These are phyloP conservation scores for Phytophthora tentaculata DNA, from an alignment of 352 stramenopile species.

Conservation along the genomic window DNA sequence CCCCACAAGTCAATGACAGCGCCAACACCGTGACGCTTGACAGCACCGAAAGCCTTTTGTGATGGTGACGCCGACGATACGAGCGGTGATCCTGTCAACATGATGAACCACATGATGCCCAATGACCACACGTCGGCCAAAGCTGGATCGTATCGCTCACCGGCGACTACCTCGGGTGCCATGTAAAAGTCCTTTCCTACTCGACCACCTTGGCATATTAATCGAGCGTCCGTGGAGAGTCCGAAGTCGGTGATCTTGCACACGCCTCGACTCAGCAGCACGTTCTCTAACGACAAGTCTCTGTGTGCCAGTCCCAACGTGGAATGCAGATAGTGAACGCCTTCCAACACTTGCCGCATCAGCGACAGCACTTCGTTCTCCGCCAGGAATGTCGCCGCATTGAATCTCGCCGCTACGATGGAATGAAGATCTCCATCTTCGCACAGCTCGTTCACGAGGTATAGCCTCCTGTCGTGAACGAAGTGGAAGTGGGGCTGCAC, in stretches of 20 bases:
- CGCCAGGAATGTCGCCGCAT: conserved; percentile 15
- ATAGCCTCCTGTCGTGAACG: conserved; percentile 21
- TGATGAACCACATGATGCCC: conserved; percentile 69
- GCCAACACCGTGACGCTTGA: conserved; percentile 28
- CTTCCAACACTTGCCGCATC: conserved; percentile 46
- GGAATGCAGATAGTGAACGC: conserved; percentile 52
- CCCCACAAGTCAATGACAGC: conserved; percentile 46
- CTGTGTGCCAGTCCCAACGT: conserved; percentile 47
- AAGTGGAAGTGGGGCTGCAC: conserved; percentile 39
- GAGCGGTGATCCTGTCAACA: conserved; percentile 65
- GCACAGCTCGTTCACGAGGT: conserved; percentile 65
- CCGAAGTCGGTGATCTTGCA: conserved; percentile 73
- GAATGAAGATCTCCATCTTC: conserved; percentile 52
- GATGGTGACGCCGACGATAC: conserved; percentile 39
- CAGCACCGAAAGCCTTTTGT: conserved; percentile 36
- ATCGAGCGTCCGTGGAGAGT: conserved; percentile 32
- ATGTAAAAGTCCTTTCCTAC: conserved; percentile 74
- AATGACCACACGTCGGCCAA: conserved; percentile 73
- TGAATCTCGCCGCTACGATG: conserved; percentile 19
- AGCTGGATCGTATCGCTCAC: conserved; percentile 46
- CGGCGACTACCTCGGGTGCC: conserved; percentile 60
- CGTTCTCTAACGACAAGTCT: conserved; percentile 62
- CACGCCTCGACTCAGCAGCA: conserved; percentile 38
- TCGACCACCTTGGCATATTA: conserved; percentile 30
- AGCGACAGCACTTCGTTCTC: conserved; percentile 41